Evolutionary conservation across 352 stramenopile species (phyloP), one percentile per base, ranked within the genome.

Genomic region (Phytophthora pluvialis): DNA sequence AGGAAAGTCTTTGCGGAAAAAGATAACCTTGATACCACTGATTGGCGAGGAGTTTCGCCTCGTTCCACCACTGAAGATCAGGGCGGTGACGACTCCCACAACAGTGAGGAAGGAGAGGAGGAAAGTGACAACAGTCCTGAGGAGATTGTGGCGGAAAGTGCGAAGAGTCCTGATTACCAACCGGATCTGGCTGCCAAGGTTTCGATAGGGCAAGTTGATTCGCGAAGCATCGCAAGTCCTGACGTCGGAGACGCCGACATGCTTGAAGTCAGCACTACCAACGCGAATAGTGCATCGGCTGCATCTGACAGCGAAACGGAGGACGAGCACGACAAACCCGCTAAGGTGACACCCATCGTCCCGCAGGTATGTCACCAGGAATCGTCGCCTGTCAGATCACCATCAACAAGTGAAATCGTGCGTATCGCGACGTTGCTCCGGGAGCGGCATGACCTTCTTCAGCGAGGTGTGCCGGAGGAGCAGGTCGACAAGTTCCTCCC

Each of bases 401-500:
- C 47, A 38, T 72, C 64, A 8, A 68, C 64, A 39, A 72, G 18
- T 12, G 64, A 72, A 56, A 72, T 72, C 25, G 58, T 72, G 18
- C 64, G 64, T 16, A 68, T 72, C 28, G 64, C 64, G 28, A 72
- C 64, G 4, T 63, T 72, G 40, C 64, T 72, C n/a, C 64, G 64
- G 39, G 64, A 72, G 40, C 58, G 64, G 32, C 64, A 72, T 44
- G 64, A 72, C 60, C 64, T 72, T 21, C 64, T 60, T 68, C 64
- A 72, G 38, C 50, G 64, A 42, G 64, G 64, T 48, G 64, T 72
- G 40, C 59, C 64, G 48, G 49, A 69, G 42, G 64, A 67, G 25
- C 64, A 72, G 32, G 46, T 72, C 31, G 58, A 72, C 58, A 72
- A 68, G 40, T 72, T 72, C 45, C 64, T 72, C 32, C 64, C 64